phyloP scores from a whole-genome alignment of 2,329 filamentous ascomycete species.

The Aspergillus pseudoterreus region DNA sequence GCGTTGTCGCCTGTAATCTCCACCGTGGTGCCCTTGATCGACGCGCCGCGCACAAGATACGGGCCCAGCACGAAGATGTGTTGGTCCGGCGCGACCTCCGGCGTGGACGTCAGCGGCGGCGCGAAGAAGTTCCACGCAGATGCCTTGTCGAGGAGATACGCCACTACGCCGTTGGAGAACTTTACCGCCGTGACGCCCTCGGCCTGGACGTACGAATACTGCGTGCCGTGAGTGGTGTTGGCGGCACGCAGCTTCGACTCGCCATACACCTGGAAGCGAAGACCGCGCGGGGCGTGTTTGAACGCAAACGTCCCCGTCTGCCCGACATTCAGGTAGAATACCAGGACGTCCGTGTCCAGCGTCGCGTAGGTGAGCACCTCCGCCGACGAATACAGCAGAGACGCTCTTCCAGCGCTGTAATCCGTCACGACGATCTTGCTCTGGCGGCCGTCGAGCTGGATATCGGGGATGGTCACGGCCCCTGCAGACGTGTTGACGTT shows the following conservation, averaged over 20 bases:
- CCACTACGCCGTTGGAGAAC: slow-evolving; percentile 48
- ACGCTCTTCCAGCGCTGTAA: slow-evolving; percentile 46
- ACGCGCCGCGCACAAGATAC: slow-evolving; percentile 43
- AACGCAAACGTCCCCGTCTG: slow-evolving; percentile 51
- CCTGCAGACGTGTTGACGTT: slow-evolving; percentile 46
- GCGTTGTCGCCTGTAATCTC: slow-evolving; percentile 41
- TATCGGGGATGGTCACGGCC: slow-evolving; percentile 33
- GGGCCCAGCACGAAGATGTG: slow-evolving; percentile 47
- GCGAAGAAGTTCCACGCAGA: slow-evolving; percentile 58
- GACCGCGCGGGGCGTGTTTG: slow-evolving; percentile 30
- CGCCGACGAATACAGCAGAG: slow-evolving; percentile 50
- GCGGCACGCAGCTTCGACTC: slow-evolving; percentile 32
- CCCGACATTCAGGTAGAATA: slow-evolving; percentile 48
- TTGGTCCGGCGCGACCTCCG: slow-evolving; percentile 43
- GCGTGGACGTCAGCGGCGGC: slow-evolving; percentile 45
- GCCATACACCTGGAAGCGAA: slow-evolving; percentile 43
- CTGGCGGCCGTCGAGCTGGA: slow-evolving; percentile 51
- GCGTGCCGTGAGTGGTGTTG: slow-evolving; percentile 23
- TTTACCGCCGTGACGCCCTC: slow-evolving; percentile 46
- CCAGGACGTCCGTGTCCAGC: slow-evolving; percentile 42
- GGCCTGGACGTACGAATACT: slow-evolving; percentile 48
- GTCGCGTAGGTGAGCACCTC: slow-evolving; percentile 48
- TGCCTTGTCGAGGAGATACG: slow-evolving; percentile 52
- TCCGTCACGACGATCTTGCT: slow-evolving; percentile 55
- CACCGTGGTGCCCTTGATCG: slow-evolving; percentile 30